Evolutionary conservation across 169 alveolate species (phyloP).

Genomic region (Plasmodium billcollinsi): DNA sequence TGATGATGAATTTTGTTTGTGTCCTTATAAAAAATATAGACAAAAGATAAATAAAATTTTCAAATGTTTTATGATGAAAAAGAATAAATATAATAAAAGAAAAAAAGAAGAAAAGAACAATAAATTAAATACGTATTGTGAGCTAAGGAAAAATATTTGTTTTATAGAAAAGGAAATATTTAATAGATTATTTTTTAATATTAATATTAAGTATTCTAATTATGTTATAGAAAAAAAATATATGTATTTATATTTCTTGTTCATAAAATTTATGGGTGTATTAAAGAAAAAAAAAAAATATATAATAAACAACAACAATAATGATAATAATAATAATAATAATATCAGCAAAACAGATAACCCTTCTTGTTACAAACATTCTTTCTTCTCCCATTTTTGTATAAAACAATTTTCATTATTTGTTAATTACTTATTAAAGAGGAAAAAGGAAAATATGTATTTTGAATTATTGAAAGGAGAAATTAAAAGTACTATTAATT

Average conservation of each 20-base stretch:
- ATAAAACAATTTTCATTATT: constrained; percentile 10
- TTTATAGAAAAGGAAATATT: constrained; percentile 39
- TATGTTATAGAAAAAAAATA: constrained; percentile 6
- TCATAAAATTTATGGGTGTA: not conserved
- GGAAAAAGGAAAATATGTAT: constrained; percentile 3
- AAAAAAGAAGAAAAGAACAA: not conserved
- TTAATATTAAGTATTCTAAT: constrained; percentile 29
- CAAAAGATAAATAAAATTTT: too few species aligned
- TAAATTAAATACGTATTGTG: not conserved
- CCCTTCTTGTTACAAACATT: not conserved
- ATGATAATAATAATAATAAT: not conserved
- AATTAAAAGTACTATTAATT: not conserved
- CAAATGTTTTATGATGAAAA: too few species aligned
- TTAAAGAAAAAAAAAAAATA: not conserved
- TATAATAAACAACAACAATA: not conserved
- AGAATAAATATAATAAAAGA: too few species aligned
- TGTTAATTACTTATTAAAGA: not conserved
- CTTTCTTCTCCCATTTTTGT: not conserved
- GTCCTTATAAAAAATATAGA: too few species aligned
- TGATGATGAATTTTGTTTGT: not conserved
- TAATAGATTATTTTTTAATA: constrained; percentile 35
- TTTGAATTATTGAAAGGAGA: not conserved
- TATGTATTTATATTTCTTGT: constrained; percentile 11
- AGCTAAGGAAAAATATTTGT: constrained; percentile 35
- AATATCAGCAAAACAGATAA: not conserved